A percentile compares a stretch with the other conserved stretches of the same genome.
Evolutionary conservation across 768 basidiomycete species (phyloP).

Genomic region (Leucogyrophana mollusca): DNA sequence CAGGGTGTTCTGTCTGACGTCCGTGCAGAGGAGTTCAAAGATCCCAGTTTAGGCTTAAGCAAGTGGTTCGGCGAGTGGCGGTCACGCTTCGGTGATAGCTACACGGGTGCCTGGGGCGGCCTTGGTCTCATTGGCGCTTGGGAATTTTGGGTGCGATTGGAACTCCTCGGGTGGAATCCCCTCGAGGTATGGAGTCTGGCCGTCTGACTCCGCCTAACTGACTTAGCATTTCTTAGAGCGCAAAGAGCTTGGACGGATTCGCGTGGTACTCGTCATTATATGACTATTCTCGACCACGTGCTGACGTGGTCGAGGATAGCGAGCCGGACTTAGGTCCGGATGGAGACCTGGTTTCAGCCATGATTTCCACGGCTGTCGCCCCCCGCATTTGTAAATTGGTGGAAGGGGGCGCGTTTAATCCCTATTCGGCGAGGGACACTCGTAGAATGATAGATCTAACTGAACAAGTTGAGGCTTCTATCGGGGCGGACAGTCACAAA

Average conservation of each 20-base stretch:
- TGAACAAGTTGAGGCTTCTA: slow-evolving; percentile 78
- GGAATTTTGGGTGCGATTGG: slow-evolving; percentile 93
- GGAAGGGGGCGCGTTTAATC: slow-evolving; percentile 80
- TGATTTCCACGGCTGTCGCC: slow-evolving; percentile 81
- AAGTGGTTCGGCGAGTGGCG: slow-evolving; percentile 72
- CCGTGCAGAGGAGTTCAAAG: slow-evolving; percentile 76
- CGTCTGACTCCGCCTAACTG: slow-evolving; percentile 1
- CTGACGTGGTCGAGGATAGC: slow-evolving; percentile 41
- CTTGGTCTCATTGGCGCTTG: slow-evolving; percentile 84
- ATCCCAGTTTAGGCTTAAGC: slow-evolving; percentile 74
- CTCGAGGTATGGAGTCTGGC: slow-evolving; percentile 54
- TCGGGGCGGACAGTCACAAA: slow-evolving; percentile 62
- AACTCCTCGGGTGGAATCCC: slow-evolving; percentile 87
- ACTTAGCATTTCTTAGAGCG: slow-evolving; percentile 36
- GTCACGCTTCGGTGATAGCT: slow-evolving; percentile 73
- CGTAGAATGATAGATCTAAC: slow-evolving; percentile 66
- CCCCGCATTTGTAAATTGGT: slow-evolving; percentile 73
- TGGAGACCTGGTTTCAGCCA: slow-evolving; percentile 83
- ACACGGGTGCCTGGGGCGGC: slow-evolving; percentile 87
- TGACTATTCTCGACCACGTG: slow-evolving; percentile 60
- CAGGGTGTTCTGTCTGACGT: slow-evolving; percentile 77
- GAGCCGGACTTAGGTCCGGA: slow-evolving; percentile 72
- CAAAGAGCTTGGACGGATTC: slow-evolving; percentile 70
- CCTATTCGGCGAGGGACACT: slow-evolving; percentile 68
- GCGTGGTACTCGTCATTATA: slow-evolving; percentile 80